phyloP scores from a whole-genome alignment of 2,329 filamentous ascomycete genomes.

The Pleomassaria siparia region DNA sequence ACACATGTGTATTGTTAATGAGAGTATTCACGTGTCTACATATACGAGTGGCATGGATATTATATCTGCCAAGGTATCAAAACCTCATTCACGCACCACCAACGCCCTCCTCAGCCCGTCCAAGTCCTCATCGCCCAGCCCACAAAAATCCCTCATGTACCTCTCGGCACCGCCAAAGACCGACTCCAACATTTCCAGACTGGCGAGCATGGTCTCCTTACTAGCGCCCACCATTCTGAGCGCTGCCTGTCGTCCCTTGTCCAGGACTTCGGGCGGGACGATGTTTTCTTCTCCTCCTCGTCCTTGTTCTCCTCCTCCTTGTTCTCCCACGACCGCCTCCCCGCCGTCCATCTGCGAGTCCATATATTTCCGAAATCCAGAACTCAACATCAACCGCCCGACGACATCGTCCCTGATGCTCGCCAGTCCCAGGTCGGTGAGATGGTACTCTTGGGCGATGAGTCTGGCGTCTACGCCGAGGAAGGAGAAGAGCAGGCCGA shows the following conservation, averaged over 20 bases:
- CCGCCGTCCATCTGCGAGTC: constrained; percentile 32
- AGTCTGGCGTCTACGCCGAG: constrained; percentile 63
- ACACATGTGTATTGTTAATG: no score
- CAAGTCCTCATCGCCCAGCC: constrained; percentile 59
- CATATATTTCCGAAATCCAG: constrained; percentile 30
- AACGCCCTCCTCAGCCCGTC: constrained; percentile 45
- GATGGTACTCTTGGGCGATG: constrained; percentile 64
- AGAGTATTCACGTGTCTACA: no score
- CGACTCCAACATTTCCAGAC: constrained; percentile 57
- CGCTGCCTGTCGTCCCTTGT: constrained; percentile 28
- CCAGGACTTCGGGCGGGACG: constrained; percentile 37
- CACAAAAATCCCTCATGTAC: constrained; percentile 63
- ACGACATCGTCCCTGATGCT: constrained; percentile 50
- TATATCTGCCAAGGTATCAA: no score
- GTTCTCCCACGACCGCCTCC: constrained; percentile 48
- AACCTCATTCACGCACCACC: constrained; percentile 14
- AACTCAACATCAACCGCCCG: constrained; percentile 49
- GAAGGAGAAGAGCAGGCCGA: constrained; percentile 65
- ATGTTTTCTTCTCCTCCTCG: background rate
- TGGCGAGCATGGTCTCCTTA: constrained; percentile 55
- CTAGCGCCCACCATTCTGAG: constrained; percentile 42
- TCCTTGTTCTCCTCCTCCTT: constrained; percentile 31
- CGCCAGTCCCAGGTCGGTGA: constrained; percentile 64
- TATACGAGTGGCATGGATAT: no score
- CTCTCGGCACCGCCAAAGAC: constrained; percentile 65